A percentile compares a stretch with the other conserved stretches of the same genome.
Conservation (phyloP, 495 filamentous ascomycete species). For the Mycothermus thermophilus region DNA sequence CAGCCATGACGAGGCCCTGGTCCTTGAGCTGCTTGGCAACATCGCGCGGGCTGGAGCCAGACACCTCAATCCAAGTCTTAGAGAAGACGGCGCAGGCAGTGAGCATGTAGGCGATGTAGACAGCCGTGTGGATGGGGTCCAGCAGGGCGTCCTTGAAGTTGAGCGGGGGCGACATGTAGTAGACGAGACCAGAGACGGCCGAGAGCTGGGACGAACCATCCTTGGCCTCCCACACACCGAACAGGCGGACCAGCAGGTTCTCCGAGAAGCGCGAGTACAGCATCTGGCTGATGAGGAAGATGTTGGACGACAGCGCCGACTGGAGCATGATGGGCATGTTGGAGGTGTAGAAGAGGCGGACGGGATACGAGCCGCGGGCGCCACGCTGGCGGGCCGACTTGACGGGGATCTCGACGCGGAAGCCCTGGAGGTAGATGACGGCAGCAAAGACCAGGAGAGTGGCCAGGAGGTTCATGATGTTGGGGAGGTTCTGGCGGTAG, state of each 20-base stretch:
- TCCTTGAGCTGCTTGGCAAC: constrained; percentile 99
- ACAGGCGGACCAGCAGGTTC: constrained; percentile 89
- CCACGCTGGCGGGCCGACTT: constrained; percentile 98
- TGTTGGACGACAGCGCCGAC: constrained; percentile 93
- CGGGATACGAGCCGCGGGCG: constrained; percentile 74
- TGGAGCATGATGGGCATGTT: constrained; percentile 99
- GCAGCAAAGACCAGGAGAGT: constrained; percentile 88
- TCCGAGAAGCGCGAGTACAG: constrained; percentile 96
- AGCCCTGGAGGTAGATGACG: constrained; percentile 99
- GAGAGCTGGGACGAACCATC: constrained; percentile 93
- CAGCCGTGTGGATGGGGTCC: constrained; percentile 89
- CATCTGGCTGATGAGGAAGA: constrained; percentile 98
- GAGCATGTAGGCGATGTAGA: constrained; percentile 96
- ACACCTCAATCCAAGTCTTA: constrained; percentile 99
- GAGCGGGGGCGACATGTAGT: constrained; percentile 98
- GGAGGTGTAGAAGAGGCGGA: constrained; percentile 75
- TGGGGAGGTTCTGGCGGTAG: constrained; percentile 98
- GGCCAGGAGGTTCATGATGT: constrained; percentile 96
- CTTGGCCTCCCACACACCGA: constrained; percentile 96
- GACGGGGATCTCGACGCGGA: constrained; percentile 99
- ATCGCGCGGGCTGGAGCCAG: constrained; percentile 90
- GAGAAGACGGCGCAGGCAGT: constrained; percentile 96
- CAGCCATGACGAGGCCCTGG: constrained; percentile 97
- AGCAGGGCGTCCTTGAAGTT: constrained; percentile 94
- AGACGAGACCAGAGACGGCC: constrained; percentile 81